Evolutionary conservation across 2,329 filamentous ascomycete genomes (phyloP), one percentile per base, ranked within the genome.

Genomic region (Aspergillus niger): DNA sequence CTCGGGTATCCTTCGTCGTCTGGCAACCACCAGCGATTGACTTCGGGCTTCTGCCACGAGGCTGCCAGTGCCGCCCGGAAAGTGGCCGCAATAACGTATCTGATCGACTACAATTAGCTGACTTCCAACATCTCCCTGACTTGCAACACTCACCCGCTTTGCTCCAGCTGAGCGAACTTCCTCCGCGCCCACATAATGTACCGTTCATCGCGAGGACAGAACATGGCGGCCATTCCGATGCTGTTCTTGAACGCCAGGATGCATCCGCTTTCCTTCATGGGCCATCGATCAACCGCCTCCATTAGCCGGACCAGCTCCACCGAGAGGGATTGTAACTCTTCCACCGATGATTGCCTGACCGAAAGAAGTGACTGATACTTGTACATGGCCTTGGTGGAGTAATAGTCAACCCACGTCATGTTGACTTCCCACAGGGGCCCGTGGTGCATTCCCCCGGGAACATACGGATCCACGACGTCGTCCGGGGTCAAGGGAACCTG

Each of bases 11-110:
- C 87, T 78, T 94, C 90, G 63, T 91, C 86, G 73, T 95, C 85
- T 2, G 92, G 91, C 2, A 97, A 84, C 95, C 95, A 99, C 91
- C 92, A 97, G 59, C 89, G 83, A 48, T 86, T 85, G 56, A 92
- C 86, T 20, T 88, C 86, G 13, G 86, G 83, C 47, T 91, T 85
- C 61, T 85, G 81, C 82, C 95, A 97, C 24, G 91, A 75, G 50
- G 90, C 84, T 32, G 90, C 87, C 84, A 98, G 89, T 65, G 89
- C 88, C 32, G 79, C 82, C 60, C 94, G 89, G 68, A 94, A 88
- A 11, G 86, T 85, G 30, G 86, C 81, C 1, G 93, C 89, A 67
- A 91, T 93, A 24, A 97, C 90, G 73, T 96, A 97, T 41, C 94
- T 97, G 63, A 59, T 60, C 24, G 52, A 47, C 38, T 32, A 50